Evolutionary conservation across 2,329 filamentous ascomycete species (phyloP).

Genomic region (Alternaria infectoria): DNA sequence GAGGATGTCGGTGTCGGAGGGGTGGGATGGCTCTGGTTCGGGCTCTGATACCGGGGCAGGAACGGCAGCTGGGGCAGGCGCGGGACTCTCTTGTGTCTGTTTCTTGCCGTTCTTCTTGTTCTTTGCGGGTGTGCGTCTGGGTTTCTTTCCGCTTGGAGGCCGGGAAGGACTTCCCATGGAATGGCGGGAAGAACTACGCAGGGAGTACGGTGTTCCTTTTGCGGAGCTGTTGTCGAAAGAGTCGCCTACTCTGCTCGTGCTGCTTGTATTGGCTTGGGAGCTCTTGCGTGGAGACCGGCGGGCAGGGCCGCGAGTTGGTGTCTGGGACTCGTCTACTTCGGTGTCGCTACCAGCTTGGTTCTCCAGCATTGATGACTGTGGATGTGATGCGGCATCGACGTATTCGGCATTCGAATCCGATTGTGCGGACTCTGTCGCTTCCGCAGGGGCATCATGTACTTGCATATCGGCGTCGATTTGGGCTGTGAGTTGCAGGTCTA

Average conservation of each 20-base stretch:
- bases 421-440: constrained; percentile 7
- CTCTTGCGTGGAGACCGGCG: constrained; percentile 4
- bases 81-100: not conserved
- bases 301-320: constrained; percentile 3
- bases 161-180: constrained; percentile 28
- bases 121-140: constrained; percentile 24
- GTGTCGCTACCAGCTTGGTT: constrained; percentile 21
- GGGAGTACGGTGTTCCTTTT: constrained; percentile 23
- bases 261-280: constrained; percentile 20
- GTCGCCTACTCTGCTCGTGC: constrained; percentile 44
- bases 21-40: not conserved
- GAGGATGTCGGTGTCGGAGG: constrained; percentile 42
- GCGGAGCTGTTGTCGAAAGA: constrained; percentile 41
- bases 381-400: constrained; percentile 33
- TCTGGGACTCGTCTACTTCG: constrained; percentile 32
- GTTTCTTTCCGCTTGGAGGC: constrained; percentile 29
- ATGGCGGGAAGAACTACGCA: constrained; percentile 38
- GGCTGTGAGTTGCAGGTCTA: constrained; percentile 43
- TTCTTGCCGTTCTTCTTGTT: constrained; percentile 10
- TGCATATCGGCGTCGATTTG: constrained; percentile 46
- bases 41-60: not conserved
- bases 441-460: constrained; percentile 17
- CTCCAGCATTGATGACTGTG: not conserved
- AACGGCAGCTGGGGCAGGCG: not conserved
- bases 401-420: constrained; percentile 28